A percentile compares a stretch with the other conserved stretches of the same genome.
phyloP scores from a whole-genome alignment of 176 grass and related monocot genomes.

The Oryza glumipatula region DNA sequence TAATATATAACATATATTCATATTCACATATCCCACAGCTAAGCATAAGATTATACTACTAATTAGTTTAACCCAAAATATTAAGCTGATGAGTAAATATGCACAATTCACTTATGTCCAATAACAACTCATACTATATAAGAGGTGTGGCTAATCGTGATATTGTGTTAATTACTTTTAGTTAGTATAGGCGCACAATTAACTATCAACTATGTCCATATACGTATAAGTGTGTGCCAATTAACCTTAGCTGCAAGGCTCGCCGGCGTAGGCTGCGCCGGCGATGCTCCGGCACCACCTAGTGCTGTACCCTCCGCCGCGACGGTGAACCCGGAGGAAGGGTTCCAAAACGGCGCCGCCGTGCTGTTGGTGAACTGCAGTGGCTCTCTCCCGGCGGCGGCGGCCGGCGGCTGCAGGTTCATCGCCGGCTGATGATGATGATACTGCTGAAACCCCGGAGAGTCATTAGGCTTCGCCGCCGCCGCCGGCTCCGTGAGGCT shows the following conservation, averaged over 20 bases:
- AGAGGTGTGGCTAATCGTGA: too few relatives aligned
- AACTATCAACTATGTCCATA: not conserved
- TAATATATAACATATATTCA: too few relatives aligned
- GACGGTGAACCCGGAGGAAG: constrained; percentile 24
- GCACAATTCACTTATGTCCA: too few relatives aligned
- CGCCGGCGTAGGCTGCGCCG: not conserved
- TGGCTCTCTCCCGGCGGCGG: not conserved
- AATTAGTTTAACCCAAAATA: too few relatives aligned
- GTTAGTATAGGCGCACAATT: not conserved
- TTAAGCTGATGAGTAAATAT: too few relatives aligned
- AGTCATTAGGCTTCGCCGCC: not conserved
- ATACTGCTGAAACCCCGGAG: constrained; percentile 32
- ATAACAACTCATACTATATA: too few relatives aligned
- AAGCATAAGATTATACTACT: too few relatives aligned
- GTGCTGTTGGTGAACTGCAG: constrained; percentile 56
- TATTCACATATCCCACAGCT: too few relatives aligned
- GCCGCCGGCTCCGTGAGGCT: constrained; percentile 50
- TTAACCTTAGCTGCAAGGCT: constrained; percentile 29
- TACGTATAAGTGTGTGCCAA: not conserved
- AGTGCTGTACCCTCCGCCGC: not conserved
- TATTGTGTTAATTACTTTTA: not conserved
- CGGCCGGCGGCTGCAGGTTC: constrained; percentile 43
- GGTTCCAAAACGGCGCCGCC: constrained; percentile 56
- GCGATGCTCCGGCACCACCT: not conserved
- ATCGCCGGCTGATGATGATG: constrained; percentile 22